A percentile compares a stretch with the other conserved stretches of the same genome.
Evolutionary conservation across 2,329 filamentous ascomycete species (phyloP).

Genomic region (Harringtonia aguacate): DNA sequence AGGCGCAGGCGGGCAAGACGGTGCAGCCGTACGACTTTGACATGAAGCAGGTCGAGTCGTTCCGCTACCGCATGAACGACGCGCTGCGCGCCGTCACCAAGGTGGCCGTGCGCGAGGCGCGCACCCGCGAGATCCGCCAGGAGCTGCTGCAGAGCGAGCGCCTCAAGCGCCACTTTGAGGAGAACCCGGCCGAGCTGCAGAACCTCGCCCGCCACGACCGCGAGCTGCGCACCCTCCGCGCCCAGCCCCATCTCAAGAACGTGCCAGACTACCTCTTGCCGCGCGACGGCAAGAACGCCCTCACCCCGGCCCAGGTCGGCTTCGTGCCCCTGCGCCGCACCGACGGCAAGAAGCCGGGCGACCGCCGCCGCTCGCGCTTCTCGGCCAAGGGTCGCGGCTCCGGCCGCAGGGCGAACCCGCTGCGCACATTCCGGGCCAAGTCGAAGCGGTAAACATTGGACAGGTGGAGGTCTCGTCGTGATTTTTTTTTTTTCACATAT

Average conservation of each 20-base stretch:
- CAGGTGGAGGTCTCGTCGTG: not conserved
- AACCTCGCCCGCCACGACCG: conserved; percentile 82
- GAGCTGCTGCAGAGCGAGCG: conserved; percentile 92
- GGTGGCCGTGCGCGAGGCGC: conserved; percentile 80
- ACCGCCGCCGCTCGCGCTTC: conserved; percentile 29
- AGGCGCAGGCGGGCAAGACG: conserved; percentile 71
- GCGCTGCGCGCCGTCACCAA: conserved; percentile 83
- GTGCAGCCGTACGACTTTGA: conserved; percentile 89
- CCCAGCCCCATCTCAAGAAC: conserved; percentile 85
- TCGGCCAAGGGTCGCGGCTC: conserved; percentile 15
- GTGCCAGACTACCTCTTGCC: conserved; percentile 91
- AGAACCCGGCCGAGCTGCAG: conserved; percentile 76
- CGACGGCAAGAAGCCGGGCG: conserved; percentile 33
- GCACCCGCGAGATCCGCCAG: conserved; percentile 75
- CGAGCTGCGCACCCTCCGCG: conserved; percentile 70
- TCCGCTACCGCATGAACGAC: conserved; percentile 91
- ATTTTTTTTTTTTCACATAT: too few species aligned
- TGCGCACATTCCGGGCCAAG: conserved; percentile 11
- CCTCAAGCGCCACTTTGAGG: conserved; percentile 89
- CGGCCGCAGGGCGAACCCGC: conserved; percentile 8
- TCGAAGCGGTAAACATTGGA: conserved; percentile 4
- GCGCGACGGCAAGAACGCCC: conserved; percentile 57
- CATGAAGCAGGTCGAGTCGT: conserved; percentile 86
- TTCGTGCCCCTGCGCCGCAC: conserved; percentile 60
- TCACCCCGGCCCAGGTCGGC: conserved; percentile 56